Evolutionary conservation across 257 asterid genomes (phyloP).

Genomic region (Solanum medicagineum): DNA sequence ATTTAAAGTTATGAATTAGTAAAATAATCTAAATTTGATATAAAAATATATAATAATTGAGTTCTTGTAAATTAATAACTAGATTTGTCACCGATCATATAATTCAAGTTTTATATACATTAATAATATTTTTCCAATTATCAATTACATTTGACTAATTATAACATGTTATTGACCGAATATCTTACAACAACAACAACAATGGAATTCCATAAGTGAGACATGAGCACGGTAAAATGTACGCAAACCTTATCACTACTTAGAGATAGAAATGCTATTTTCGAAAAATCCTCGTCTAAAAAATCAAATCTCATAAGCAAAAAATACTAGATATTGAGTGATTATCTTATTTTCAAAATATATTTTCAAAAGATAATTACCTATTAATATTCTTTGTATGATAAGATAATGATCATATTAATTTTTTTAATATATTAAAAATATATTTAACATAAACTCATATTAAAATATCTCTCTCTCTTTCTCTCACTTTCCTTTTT

Average conservation of each 20-base stretch:
- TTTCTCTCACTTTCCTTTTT: neutral
- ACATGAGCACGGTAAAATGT: no score
- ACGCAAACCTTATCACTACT: no score
- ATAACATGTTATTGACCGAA: neutral
- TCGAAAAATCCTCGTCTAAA: no score
- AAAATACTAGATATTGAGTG: neutral
- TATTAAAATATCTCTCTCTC: neutral
- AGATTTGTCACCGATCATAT: neutral
- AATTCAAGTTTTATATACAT: neutral
- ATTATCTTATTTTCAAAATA: neutral
- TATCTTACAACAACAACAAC: no score
- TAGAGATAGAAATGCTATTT: no score
- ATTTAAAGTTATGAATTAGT: neutral
- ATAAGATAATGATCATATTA: neutral
- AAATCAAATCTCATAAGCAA: no score
- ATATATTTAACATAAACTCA: neutral
- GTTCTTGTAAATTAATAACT: no score
- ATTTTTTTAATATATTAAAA: neutral
- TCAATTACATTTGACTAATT: neutral
- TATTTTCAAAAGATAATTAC: neutral
- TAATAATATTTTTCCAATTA: neutral
- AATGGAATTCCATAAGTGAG: no score
- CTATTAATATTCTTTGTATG: neutral
- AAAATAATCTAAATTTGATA: neutral
- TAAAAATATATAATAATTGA: neutral